These are phyloP conservation scores for Arthrobotrys entomopaga DNA, from an alignment of 2,329 filamentous ascomycete genomes.

Conservation along the genomic window DNA sequence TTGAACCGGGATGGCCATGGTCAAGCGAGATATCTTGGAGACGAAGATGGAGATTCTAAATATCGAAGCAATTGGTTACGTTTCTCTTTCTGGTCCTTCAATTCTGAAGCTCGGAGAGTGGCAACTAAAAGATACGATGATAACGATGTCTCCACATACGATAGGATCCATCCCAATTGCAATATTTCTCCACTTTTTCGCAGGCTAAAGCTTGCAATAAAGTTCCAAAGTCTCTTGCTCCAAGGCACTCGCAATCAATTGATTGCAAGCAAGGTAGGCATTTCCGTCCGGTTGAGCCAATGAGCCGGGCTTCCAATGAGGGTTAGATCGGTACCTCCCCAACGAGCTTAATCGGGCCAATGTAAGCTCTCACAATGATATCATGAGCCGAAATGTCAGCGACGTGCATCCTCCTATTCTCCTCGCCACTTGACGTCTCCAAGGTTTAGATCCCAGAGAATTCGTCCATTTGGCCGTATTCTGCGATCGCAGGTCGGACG, in stretches of 20 bases:
- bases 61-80: too few species aligned
- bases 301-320: slow-evolving; percentile 10
- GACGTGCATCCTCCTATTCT: neutral
- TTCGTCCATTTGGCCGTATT: neutral
- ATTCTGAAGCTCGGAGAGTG: neutral
- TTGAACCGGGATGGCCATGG: neutral
- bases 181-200: slow-evolving; percentile 11
- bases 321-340: slow-evolving; percentile 1
- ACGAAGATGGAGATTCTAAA: too few species aligned
- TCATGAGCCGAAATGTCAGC: slow-evolving; percentile 16
- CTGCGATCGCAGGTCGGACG: slow-evolving; percentile 8
- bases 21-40: neutral
- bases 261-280: neutral
- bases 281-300: slow-evolving; percentile 15
- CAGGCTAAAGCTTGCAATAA: neutral
- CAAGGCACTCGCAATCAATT: too few species aligned
- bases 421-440: too few species aligned
- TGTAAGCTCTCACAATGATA: slow-evolving; percentile 6
- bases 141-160: neutral
- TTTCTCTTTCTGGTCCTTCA: neutral
- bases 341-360: slow-evolving; percentile 2
- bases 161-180: neutral
- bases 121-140: neutral
- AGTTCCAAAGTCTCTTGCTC: too few species aligned
- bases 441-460: too few species aligned